A percentile compares a stretch with the other conserved stretches of the same genome.
phyloP scores from a whole-genome alignment of 2,329 filamentous ascomycete species.

The Trichoderma sp. region DNA sequence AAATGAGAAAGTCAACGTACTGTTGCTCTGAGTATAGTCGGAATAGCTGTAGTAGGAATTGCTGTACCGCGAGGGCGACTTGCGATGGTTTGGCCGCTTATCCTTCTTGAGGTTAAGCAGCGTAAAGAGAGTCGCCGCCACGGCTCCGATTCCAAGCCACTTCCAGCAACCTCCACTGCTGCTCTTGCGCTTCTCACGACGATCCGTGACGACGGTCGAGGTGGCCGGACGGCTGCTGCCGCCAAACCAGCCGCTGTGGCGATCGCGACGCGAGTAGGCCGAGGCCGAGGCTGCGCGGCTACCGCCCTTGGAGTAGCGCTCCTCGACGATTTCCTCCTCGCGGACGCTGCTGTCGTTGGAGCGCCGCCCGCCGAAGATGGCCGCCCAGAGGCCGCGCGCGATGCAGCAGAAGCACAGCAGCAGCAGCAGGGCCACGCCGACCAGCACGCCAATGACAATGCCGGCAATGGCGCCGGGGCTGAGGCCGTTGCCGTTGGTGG shows the following conservation, averaged over 20 bases:
- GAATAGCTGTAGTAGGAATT: slow-evolving; percentile 59
- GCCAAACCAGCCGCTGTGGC: slow-evolving; percentile 60
- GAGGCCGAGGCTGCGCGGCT: slow-evolving; percentile 46
- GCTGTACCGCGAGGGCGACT: slow-evolving; percentile 49
- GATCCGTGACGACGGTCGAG: slow-evolving; percentile 42
- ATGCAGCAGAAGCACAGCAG: slow-evolving; percentile 77
- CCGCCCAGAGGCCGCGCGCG: slow-evolving; percentile 62
- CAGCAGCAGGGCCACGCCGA: slow-evolving; percentile 66
- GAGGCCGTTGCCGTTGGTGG: slow-evolving; percentile 49
- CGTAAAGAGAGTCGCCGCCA: slow-evolving; percentile 53
- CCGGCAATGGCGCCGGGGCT: slow-evolving; percentile 76
- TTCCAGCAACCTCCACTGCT: slow-evolving; percentile 51
- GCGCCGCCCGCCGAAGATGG: slow-evolving; percentile 61
- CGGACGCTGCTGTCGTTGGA: slow-evolving; percentile 38
- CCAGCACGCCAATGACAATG: slow-evolving; percentile 74
- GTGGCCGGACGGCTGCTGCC: slow-evolving; percentile 50
- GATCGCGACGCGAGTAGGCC: slow-evolving; percentile 51
- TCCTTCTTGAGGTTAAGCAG: slow-evolving; percentile 58
- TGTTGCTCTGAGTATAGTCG: slow-evolving; percentile 41
- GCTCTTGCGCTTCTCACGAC: slow-evolving; percentile 53
- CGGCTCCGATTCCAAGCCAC: slow-evolving; percentile 56
- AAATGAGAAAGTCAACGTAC: slow-evolving; percentile 33
- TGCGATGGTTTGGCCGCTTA: slow-evolving; percentile 46
- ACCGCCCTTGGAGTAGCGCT: slow-evolving; percentile 56
- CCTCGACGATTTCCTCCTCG: slow-evolving; percentile 64